Evolutionary conservation across 805 yeast species (phyloP).

Genomic region (Lipomyces sp.): DNA sequence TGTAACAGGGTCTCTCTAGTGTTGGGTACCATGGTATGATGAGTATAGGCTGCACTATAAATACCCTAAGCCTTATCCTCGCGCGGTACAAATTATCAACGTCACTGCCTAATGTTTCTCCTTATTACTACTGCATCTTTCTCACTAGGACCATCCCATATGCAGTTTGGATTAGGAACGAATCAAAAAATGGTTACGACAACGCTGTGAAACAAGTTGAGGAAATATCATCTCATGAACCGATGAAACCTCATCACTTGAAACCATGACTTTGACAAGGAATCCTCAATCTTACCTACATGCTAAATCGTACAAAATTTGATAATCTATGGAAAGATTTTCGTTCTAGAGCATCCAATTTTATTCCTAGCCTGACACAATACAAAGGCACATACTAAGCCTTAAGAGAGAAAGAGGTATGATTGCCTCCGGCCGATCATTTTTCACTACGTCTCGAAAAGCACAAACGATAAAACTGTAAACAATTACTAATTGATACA

Average conservation of each 20-base stretch:
- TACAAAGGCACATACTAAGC: background rate
- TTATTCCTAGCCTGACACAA: conserved; percentile 20
- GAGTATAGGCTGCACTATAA: too few species aligned
- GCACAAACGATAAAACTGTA: background rate
- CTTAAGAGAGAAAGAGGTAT: conserved; percentile 3
- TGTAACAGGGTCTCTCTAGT: too few species aligned
- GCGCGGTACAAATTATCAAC: too few species aligned
- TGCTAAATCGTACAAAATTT: background rate
- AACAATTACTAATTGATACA: conserved; percentile 8
- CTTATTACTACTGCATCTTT: too few species aligned
- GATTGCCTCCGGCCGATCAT: conserved; percentile 13
- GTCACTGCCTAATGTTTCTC: too few species aligned
- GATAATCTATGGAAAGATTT: background rate
- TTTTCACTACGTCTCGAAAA: background rate
- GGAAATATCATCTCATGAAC: background rate
- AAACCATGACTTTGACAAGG: background rate
- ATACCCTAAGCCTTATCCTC: too few species aligned
- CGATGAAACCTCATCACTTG: background rate
- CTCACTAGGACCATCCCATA: too few species aligned
- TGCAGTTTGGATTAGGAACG: background rate
- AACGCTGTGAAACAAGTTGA: background rate
- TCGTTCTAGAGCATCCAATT: conserved; percentile 10
- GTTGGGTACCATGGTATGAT: too few species aligned
- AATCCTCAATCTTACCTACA: background rate
- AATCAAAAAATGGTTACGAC: background rate